A percentile compares a stretch with the other conserved stretches of the same genome.
phyloP scores from a whole-genome alignment of 257 asterid species.

The Fraxinus pennsylvanica region DNA sequence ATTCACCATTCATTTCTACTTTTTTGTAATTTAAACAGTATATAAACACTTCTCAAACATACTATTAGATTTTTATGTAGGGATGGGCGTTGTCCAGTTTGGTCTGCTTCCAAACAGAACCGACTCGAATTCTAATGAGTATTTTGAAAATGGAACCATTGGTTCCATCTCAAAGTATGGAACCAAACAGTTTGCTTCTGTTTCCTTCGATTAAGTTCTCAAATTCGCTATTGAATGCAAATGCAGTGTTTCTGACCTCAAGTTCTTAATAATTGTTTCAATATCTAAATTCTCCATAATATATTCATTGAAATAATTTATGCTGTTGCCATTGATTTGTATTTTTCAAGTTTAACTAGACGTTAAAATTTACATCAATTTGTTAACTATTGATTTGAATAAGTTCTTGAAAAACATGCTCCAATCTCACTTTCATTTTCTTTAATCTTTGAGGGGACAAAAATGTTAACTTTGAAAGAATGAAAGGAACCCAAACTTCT shows the following conservation, averaged over 20 bases:
- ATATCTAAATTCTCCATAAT: background rate
- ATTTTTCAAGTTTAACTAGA: background rate
- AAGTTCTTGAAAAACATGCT: background rate
- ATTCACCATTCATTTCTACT: no score
- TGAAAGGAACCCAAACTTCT: background rate
- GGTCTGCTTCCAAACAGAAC: background rate
- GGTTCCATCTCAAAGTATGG: no score
- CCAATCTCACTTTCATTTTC: background rate
- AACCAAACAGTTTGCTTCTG: background rate
- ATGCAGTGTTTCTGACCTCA: background rate
- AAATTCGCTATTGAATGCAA: background rate
- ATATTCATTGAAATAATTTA: background rate
- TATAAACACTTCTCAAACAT: no score
- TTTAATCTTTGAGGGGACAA: background rate
- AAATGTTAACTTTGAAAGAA: background rate
- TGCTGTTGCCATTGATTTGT: no score
- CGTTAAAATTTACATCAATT: no score
- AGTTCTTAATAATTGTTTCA: background rate
- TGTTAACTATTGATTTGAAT: background rate
- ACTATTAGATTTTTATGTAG: no score
- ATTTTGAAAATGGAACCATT: background rate
- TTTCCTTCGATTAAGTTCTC: background rate
- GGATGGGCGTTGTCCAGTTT: background rate
- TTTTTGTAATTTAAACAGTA: no score
- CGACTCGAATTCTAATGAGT: no score